Conservation (phyloP, 1,284 basidiomycete species). For the Malassezia equina region DNA sequence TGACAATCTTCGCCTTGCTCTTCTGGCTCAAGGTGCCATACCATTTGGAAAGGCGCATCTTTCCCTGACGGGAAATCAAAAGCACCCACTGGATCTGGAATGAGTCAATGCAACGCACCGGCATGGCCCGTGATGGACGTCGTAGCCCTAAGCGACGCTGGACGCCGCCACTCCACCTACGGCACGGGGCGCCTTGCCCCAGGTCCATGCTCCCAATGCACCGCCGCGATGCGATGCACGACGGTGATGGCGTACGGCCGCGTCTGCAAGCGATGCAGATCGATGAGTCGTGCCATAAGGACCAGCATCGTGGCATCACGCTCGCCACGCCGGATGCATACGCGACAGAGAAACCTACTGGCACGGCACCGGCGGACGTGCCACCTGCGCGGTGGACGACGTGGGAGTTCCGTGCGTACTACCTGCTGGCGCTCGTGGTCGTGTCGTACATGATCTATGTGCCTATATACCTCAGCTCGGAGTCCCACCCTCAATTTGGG, state of each 20-base stretch:
- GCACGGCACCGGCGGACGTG: background rate
- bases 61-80: conserved; percentile 89
- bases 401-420: conserved; percentile 72
- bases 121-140: background rate
- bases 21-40: conserved; percentile 91
- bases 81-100: conserved; percentile 60
- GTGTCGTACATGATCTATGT: conserved; percentile 71
- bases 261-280: background rate
- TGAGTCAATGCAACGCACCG: background rate
- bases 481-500: conserved; percentile 62
- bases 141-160: background rate
- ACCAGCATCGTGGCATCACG: conserved; percentile 4
- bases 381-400: conserved; percentile 60
- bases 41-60: conserved; percentile 97
- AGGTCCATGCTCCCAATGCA: conserved; percentile 13
- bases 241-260: background rate
- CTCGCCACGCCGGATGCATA: conserved; percentile 6
- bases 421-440: conserved; percentile 56
- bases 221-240: background rate
- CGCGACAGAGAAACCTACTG: conserved; percentile 3
- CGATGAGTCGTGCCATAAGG: background rate
- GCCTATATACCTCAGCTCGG: conserved; percentile 63
- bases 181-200: background rate
- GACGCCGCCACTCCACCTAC: background rate
- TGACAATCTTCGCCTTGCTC: conserved; percentile 92